Percentiles rank a stretch among this genome's conserved stretches.
Evolutionary conservation across 2,329 filamentous ascomycete species (phyloP).

Genomic region (Ophiocordyceps robertsii): DNA sequence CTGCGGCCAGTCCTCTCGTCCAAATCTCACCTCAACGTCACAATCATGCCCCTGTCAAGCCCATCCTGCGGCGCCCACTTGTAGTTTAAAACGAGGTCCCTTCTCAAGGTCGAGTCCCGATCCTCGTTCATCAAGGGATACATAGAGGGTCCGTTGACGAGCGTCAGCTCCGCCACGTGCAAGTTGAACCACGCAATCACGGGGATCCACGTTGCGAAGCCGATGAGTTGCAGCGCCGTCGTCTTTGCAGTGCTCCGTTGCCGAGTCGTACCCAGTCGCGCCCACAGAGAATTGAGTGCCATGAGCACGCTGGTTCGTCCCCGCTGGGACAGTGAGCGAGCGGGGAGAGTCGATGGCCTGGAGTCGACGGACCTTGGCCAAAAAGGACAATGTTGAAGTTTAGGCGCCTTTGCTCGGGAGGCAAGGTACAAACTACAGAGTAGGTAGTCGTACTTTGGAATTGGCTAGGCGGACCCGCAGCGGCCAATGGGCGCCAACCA

Average conservation of each 20-base stretch:
- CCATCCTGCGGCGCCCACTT: conserved; percentile 45
- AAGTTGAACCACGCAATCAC: conserved; percentile 47
- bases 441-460: no score
- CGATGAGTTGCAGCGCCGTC: conserved; percentile 33
- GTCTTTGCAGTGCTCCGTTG: conserved; percentile 11
- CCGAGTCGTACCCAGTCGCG: conserved; percentile 10
- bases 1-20: not conserved
- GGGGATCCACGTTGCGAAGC: conserved; percentile 48
- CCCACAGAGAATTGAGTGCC: conserved; percentile 23
- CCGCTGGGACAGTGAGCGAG: not conserved
- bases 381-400: no score
- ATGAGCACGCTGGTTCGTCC: conserved; percentile 6
- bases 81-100: conserved; percentile 44
- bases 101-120: conserved; percentile 38
- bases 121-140: conserved; percentile 62
- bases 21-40: conserved; percentile 46
- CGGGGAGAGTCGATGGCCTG: not conserved
- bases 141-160: conserved; percentile 56
- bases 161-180: conserved; percentile 43
- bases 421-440: no score
- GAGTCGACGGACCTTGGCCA: not conserved
- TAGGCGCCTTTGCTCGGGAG: no score
- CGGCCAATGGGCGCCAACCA: no score
- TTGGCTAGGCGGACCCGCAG: no score
- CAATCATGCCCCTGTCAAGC: conserved; percentile 59